Percentiles rank a stretch among this genome's conserved stretches.
These are phyloP conservation scores for Arachnopeziza araneosa DNA, from an alignment of 2,329 filamentous ascomycete species.

Conservation along the genomic window DNA sequence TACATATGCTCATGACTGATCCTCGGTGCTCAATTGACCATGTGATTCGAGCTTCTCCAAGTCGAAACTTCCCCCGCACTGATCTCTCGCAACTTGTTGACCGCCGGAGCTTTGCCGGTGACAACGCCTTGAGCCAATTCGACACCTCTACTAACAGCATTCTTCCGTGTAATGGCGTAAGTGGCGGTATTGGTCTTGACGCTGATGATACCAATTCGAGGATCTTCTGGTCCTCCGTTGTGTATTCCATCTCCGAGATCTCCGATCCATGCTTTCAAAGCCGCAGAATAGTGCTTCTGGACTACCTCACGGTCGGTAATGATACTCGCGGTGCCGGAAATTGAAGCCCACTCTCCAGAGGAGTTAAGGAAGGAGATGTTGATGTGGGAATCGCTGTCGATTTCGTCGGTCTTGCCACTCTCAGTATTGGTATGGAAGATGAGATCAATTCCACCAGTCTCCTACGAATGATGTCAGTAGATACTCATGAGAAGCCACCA, in stretches of 20 bases:
- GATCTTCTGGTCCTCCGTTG: slow-evolving; percentile 75
- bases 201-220: slow-evolving; percentile 74
- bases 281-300: slow-evolving; percentile 67
- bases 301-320: slow-evolving; percentile 64
- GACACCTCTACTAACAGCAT: slow-evolving; percentile 55
- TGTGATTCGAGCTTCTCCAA: slow-evolving; percentile 42
- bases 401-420: slow-evolving; percentile 80
- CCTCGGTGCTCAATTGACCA: slow-evolving; percentile 17
- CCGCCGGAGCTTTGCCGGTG: slow-evolving; percentile 63
- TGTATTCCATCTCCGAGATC: slow-evolving; percentile 79
- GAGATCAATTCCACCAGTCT: slow-evolving; percentile 71
- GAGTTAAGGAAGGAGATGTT: slow-evolving; percentile 77
- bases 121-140: slow-evolving; percentile 72
- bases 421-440: slow-evolving; percentile 91
- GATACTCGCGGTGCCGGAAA: slow-evolving; percentile 68
- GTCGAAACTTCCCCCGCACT: slow-evolving; percentile 58
- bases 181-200: slow-evolving; percentile 68
- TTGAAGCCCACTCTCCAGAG: slow-evolving; percentile 78
- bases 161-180: slow-evolving; percentile 61
- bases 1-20: not conserved
- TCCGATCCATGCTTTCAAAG: slow-evolving; percentile 79
- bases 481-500: not conserved
- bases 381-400: slow-evolving; percentile 64
- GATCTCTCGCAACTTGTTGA: slow-evolving; percentile 75
- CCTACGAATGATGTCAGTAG: slow-evolving; percentile 41